Conservation (phyloP, 1,284 basidiomycete genomes). For the Malassezia dermatis region DNA sequence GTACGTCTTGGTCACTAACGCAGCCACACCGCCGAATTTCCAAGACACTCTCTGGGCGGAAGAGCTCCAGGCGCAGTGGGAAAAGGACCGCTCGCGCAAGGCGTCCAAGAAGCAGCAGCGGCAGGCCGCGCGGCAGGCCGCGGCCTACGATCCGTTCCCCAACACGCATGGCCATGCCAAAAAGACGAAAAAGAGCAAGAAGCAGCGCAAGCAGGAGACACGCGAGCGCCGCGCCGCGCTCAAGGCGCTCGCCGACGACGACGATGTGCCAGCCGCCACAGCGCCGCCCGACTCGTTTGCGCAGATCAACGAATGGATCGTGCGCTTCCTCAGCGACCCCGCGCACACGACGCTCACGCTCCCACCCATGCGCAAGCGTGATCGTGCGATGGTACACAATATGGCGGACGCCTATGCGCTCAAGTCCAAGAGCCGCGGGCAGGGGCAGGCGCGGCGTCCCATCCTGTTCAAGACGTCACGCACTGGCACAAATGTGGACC, state of each 20-base stretch:
- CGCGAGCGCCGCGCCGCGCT: conserved; percentile 22
- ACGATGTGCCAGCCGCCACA: conserved; percentile 17
- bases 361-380: conserved; percentile 44
- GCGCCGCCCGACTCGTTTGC: conserved; percentile 23
- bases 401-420: conserved; percentile 40
- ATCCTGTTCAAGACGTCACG: conserved; percentile 40
- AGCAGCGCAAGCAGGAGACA: conserved; percentile 24
- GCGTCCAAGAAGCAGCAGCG: conserved; percentile 26
- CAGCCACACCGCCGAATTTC: neutral
- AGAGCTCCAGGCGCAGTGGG: conserved; percentile 56
- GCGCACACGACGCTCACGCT: conserved; percentile 35
- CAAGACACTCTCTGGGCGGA: conserved; percentile 53
- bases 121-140: conserved; percentile 50
- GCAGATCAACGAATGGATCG: conserved; percentile 35
- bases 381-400: conserved; percentile 41
- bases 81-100: conserved; percentile 27
- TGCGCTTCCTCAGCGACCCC: conserved; percentile 25
- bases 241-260: conserved; percentile 21
- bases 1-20: neutral
- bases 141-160: conserved; percentile 52
- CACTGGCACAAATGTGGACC: conserved; percentile 24
- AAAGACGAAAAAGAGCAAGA: conserved; percentile 27
- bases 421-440: conserved; percentile 32
- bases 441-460: conserved; percentile 31
- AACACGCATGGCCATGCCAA: conserved; percentile 35